A percentile compares a stretch with the other conserved stretches of the same genome.
phyloP scores from a whole-genome alignment of 2,329 filamentous ascomycete genomes.

The Fusarium keratoplasticum region DNA sequence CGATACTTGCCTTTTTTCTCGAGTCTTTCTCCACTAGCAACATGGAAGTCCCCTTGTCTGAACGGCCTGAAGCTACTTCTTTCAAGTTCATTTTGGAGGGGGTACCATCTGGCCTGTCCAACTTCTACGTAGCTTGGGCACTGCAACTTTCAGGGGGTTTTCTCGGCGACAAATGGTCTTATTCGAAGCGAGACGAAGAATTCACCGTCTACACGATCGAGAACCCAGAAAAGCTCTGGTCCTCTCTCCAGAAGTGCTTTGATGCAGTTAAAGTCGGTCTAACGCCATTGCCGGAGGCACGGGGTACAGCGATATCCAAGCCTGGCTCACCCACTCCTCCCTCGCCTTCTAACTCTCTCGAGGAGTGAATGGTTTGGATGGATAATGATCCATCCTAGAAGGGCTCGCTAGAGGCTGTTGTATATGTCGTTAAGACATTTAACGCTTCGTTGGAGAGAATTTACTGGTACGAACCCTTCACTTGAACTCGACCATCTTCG shows the following conservation, averaged over 20 bases:
- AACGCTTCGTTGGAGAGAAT: no score
- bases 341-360: not conserved
- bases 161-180: not conserved
- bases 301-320: not conserved
- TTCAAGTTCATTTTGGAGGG: not conserved
- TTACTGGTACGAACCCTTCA: no score
- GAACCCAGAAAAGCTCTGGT: not conserved
- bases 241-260: not conserved
- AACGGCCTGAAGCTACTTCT: not conserved
- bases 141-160: not conserved
- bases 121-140: not conserved
- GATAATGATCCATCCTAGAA: not conserved
- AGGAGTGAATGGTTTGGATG: not conserved
- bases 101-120: not conserved
- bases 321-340: not conserved
- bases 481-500: no score
- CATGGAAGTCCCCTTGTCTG: not conserved
- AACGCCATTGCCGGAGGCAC: not conserved
- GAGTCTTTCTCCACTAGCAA: not conserved
- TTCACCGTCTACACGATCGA: not conserved
- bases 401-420: no score
- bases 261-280: not conserved
- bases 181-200: not conserved
- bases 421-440: no score
- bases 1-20: not conserved